Evolutionary conservation across 768 basidiomycete species (phyloP).

Genomic region (Galerina marginata): DNA sequence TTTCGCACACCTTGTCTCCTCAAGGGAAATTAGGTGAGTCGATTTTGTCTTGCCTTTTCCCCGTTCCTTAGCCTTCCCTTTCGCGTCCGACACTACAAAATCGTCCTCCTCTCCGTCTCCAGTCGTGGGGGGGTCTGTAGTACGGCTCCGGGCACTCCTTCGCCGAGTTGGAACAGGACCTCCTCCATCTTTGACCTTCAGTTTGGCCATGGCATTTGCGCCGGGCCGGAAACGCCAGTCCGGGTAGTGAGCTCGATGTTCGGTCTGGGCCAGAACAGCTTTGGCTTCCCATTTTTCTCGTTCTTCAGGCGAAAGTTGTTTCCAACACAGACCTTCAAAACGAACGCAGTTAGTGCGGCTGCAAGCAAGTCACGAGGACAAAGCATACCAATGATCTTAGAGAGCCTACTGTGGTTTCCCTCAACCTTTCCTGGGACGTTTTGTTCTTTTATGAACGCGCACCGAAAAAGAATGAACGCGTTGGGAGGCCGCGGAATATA

Average conservation of each 20-base stretch:
- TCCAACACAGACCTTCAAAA: conserved; percentile 74
- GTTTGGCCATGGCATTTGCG: conserved; percentile 46
- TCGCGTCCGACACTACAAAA: conserved; percentile 7
- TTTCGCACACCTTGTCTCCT: conserved; percentile 64
- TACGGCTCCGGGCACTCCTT: conserved; percentile 28
- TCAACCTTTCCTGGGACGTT: conserved; percentile 79
- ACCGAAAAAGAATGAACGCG: conserved; percentile 86
- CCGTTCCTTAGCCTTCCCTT: conserved; percentile 33
- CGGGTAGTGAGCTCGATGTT: conserved; percentile 76
- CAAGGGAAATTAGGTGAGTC: conserved; percentile 31
- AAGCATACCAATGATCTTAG: conserved; percentile 77
- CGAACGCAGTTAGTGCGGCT: conserved; percentile 11
- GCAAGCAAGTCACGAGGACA: conserved; percentile 4
- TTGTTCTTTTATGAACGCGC: conserved; percentile 75
- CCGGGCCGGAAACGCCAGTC: conserved; percentile 84
- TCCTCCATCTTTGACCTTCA: conserved; percentile 42
- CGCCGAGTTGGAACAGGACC: conserved; percentile 23
- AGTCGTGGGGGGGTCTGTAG: conserved; percentile 23
- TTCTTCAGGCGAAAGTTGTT: conserved; percentile 68
- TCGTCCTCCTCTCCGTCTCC: conserved; percentile 26
- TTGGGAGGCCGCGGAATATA: conserved; percentile 87
- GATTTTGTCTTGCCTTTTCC: conserved; percentile 25
- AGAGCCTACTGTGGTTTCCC: conserved; percentile 78
- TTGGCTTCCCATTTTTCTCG: conserved; percentile 79
- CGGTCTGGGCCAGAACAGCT: conserved; percentile 71